A percentile compares a stretch with the other conserved stretches of the same genome.
Conservation (phyloP, 768 basidiomycete genomes). For the Leccinum incarnatum region DNA sequence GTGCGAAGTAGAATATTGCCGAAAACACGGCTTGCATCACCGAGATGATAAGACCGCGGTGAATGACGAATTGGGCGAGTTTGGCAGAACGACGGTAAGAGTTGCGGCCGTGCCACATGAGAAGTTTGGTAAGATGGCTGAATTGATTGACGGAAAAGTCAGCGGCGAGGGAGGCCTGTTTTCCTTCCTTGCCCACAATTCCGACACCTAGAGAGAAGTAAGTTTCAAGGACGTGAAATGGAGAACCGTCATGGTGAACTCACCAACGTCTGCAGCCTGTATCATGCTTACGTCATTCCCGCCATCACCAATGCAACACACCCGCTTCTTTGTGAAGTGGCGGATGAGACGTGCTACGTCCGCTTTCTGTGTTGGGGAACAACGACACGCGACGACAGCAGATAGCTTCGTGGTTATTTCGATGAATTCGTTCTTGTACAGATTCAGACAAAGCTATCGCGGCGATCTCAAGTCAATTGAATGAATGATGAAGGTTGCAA, state of each 20-base stretch:
- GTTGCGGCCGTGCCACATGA: slow-evolving; percentile 98
- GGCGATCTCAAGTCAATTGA: neutral
- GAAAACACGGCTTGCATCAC: slow-evolving; percentile 98
- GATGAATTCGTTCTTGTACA: slow-evolving; percentile 93
- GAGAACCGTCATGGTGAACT: slow-evolving; percentile 32
- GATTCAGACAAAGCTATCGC: slow-evolving; percentile 77
- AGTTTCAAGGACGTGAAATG: neutral
- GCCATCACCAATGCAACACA: slow-evolving; percentile 98
- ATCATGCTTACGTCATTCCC: slow-evolving; percentile 99
- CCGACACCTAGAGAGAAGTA: slow-evolving; percentile 65
- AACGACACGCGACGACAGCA: slow-evolving; percentile 95
- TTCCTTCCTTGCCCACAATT: slow-evolving; percentile 98
- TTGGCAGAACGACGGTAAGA: slow-evolving; percentile 98
- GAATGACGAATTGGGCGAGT: slow-evolving; percentile 97
- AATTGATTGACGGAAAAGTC: slow-evolving; percentile 99
- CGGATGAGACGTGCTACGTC: slow-evolving; percentile 95
- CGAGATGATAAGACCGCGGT: slow-evolving; percentile 94
- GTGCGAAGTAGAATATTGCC: slow-evolving; percentile 89
- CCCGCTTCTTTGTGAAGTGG: slow-evolving; percentile 85
- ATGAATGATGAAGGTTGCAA: neutral
- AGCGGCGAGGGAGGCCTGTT: slow-evolving; percentile 97
- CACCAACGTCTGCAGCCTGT: slow-evolving; percentile 96
- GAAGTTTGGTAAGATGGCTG: slow-evolving; percentile 90
- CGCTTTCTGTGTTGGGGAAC: slow-evolving; percentile 98
- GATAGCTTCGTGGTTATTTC: slow-evolving; percentile 95